These are phyloP conservation scores for Paecilomyces formosus DNA, from an alignment of 2,329 filamentous ascomycete species.

Conservation along the genomic window DNA sequence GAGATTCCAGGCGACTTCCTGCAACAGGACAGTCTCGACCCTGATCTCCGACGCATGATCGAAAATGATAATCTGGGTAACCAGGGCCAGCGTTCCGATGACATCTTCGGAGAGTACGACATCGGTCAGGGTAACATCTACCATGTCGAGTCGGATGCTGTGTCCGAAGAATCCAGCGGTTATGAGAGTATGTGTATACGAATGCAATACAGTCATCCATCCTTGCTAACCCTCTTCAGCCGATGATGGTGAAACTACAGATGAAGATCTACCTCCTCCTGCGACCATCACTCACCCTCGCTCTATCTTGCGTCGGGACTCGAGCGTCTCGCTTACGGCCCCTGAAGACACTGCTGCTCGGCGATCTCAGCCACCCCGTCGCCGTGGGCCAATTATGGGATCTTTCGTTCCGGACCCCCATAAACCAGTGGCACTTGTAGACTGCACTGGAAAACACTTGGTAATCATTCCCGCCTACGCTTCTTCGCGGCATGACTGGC, in stretches of 20 bases:
- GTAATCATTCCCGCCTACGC: conserved; percentile 42
- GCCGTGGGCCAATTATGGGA: conserved; percentile 40
- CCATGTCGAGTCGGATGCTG: conserved; percentile 39
- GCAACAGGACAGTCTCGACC: conserved; percentile 65
- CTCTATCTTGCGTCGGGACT: conserved; percentile 45
- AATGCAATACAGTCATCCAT: conserved; percentile 14
- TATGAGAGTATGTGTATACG: conserved; percentile 51
- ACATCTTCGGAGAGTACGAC: conserved; percentile 31
- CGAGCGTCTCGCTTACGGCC: conserved; percentile 37
- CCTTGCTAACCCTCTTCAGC: conserved; percentile 44
- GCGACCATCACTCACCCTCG: conserved; percentile 41
- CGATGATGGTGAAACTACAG: conserved; percentile 55
- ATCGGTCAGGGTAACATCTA: conserved; percentile 36
- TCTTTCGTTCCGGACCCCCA: conserved; percentile 41
- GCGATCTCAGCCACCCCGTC: conserved; percentile 23
- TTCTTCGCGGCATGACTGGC: conserved; percentile 39
- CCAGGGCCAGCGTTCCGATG: conserved; percentile 27
- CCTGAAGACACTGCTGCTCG: conserved; percentile 28
- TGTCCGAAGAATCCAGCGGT: conserved; percentile 41
- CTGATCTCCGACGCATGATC: conserved; percentile 64
- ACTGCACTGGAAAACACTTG: conserved; percentile 41
- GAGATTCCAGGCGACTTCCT: conserved; percentile 75
- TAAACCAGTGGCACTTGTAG: conserved; percentile 41
- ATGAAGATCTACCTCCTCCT: conserved; percentile 47
- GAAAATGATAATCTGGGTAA: conserved; percentile 50